Conservation (phyloP, 2,329 filamentous ascomycete genomes). For the Colletotrichum higginsianum region DNA sequence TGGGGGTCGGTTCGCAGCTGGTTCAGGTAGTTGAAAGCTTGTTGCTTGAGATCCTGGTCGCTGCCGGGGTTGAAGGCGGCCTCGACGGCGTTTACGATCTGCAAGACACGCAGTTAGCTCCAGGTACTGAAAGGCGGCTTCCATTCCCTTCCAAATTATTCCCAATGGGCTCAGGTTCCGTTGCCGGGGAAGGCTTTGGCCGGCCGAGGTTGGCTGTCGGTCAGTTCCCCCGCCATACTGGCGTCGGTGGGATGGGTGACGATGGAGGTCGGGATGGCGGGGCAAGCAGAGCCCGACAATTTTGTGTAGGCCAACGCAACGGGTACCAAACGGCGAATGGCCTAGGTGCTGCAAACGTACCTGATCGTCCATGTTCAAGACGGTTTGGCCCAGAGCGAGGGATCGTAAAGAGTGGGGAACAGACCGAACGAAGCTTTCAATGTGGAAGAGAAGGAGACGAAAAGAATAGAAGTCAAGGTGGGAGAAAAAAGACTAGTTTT, state of each 20-base stretch:
- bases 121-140: background rate
- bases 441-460: constrained; percentile 36
- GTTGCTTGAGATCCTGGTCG: constrained; percentile 80
- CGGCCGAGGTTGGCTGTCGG: constrained; percentile 8
- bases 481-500: constrained; percentile 23
- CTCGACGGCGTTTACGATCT: constrained; percentile 96
- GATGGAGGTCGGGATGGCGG: constrained; percentile 48
- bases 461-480: constrained; percentile 21
- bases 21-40: constrained; percentile 86
- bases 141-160: background rate
- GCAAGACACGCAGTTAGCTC: constrained; percentile 34
- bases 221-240: constrained; percentile 15
- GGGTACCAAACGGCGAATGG: constrained; percentile 17
- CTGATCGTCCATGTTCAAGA: constrained; percentile 63
- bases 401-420: constrained; percentile 5
- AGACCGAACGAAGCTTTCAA: constrained; percentile 9
- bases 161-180: background rate
- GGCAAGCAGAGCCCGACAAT: constrained; percentile 42
- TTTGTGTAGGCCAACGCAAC: constrained; percentile 25
- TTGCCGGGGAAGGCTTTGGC: constrained; percentile 11
- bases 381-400: constrained; percentile 30
- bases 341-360: constrained; percentile 52
- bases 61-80: constrained; percentile 90
- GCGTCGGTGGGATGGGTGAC: constrained; percentile 40
- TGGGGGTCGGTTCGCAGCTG: constrained; percentile 86